Percentiles rank a stretch among this genome's conserved stretches.
These are phyloP conservation scores for Sporothrix protearum DNA, from an alignment of 2,329 filamentous ascomycete species.

Conservation along the genomic window DNA sequence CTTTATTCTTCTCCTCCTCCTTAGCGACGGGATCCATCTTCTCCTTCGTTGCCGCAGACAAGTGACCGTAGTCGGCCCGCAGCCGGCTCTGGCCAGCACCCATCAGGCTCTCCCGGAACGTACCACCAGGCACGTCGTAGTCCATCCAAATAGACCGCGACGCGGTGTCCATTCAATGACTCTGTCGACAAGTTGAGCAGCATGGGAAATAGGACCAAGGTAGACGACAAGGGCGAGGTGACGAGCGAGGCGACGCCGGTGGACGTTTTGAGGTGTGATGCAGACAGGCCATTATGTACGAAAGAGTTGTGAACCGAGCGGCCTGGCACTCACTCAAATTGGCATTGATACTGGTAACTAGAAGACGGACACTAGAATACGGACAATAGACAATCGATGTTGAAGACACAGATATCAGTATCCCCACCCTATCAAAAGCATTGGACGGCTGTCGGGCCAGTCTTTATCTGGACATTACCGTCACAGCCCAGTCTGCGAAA, in stretches of 20 bases:
- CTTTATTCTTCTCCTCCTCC: background rate
- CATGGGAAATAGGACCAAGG: background rate
- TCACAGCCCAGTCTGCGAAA: too few species aligned
- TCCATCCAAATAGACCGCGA: slow-evolving; percentile 55
- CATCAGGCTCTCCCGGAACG: slow-evolving; percentile 44
- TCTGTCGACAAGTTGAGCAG: background rate
- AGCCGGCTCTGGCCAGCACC: slow-evolving; percentile 37
- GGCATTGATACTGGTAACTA: too few species aligned
- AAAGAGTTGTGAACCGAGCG: too few species aligned
- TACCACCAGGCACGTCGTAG: slow-evolving; percentile 43
- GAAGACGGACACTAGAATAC: too few species aligned
- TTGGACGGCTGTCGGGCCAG: too few species aligned
- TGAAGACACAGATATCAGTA: too few species aligned
- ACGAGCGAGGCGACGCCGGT: background rate
- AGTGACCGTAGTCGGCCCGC: slow-evolving; percentile 38
- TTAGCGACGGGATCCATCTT: background rate
- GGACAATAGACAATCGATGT: too few species aligned
- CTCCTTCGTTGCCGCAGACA: slow-evolving; percentile 28
- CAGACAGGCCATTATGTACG: too few species aligned
- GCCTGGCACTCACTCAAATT: too few species aligned
- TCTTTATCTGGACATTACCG: too few species aligned
- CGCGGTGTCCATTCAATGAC: slow-evolving; percentile 33
- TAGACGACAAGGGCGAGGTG: background rate
- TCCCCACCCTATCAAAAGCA: too few species aligned
- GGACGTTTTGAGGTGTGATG: too few species aligned